These are phyloP conservation scores for Excoecaria agallocha DNA, from an alignment of 345 rosid genomes.

Conservation along the genomic window DNA sequence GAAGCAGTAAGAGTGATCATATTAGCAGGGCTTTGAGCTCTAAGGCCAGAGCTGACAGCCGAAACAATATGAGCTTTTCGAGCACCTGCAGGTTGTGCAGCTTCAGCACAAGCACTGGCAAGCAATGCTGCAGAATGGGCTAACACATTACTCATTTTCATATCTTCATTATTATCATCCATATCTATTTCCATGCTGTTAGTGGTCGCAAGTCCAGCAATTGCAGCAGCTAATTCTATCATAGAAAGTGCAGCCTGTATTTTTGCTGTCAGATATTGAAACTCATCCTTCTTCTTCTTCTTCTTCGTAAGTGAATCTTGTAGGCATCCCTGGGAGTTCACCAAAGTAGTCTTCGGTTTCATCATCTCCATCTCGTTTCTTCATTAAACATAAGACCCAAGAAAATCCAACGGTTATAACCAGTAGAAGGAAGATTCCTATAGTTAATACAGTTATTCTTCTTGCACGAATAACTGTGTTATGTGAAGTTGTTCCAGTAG, in stretches of 20 bases:
- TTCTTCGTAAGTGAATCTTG: too few species aligned
- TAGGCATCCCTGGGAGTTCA: too few species aligned
- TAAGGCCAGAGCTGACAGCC: slow-evolving; percentile 9
- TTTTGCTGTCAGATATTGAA: neutral
- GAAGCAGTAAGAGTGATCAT: slow-evolving; percentile 8
- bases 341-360: too few species aligned
- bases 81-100: slow-evolving; percentile 9
- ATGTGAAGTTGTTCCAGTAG: too few species aligned
- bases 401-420: too few species aligned
- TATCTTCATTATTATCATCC: neutral
- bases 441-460: too few species aligned
- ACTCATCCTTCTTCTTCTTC: slow-evolving; percentile 11
- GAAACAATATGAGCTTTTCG: slow-evolving; percentile 1
- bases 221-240: slow-evolving; percentile 9
- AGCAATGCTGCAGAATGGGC: slow-evolving; percentile 13
- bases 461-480: too few species aligned
- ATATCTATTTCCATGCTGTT: neutral
- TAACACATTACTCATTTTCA: neutral
- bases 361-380: too few species aligned
- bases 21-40: slow-evolving; percentile 1
- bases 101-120: slow-evolving; percentile 15
- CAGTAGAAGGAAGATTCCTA: too few species aligned
- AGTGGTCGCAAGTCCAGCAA: slow-evolving; percentile 5
- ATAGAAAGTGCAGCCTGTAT: slow-evolving; percentile 14
- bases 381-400: too few species aligned